These are phyloP conservation scores for Rasamsonia emersonii DNA, from an alignment of 2,329 filamentous ascomycete genomes.

Conservation along the genomic window DNA sequence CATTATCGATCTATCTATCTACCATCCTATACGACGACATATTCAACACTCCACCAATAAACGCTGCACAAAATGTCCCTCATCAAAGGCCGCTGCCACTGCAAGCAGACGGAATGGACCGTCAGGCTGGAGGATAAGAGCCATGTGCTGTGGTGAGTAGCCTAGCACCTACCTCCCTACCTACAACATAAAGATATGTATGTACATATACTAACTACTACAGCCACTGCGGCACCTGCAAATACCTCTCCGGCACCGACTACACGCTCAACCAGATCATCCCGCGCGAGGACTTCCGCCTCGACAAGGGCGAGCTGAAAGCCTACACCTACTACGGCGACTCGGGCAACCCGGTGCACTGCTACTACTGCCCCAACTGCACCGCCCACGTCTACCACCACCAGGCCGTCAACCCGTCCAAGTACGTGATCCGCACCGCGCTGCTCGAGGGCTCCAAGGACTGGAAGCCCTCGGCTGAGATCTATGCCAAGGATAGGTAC, in stretches of 20 bases:
- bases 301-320: slow-evolving; percentile 44
- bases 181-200: too few species aligned
- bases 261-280: slow-evolving; percentile 50
- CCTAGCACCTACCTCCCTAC: too few species aligned
- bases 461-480: slow-evolving; percentile 45
- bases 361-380: slow-evolving; percentile 52
- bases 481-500: slow-evolving; percentile 46
- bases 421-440: slow-evolving; percentile 44
- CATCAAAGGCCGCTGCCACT: too few species aligned
- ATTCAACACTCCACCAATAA: too few species aligned
- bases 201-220: too few species aligned
- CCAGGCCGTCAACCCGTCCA: slow-evolving; percentile 43
- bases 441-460: slow-evolving; percentile 40
- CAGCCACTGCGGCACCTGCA: slow-evolving; percentile 52
- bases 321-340: slow-evolving; percentile 50
- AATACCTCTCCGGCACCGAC: slow-evolving; percentile 41
- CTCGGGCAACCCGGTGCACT: slow-evolving; percentile 48
- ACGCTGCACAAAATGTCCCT: too few species aligned
- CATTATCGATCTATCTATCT: too few species aligned
- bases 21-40: too few species aligned
- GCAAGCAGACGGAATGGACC: too few species aligned
- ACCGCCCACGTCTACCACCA: slow-evolving; percentile 49
- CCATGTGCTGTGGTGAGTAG: background rate
- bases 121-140: too few species aligned
- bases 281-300: slow-evolving; percentile 39